Evolutionary conservation across 352 stramenopile genomes (phyloP).

Genomic region (Globisporangium orthogonon): DNA sequence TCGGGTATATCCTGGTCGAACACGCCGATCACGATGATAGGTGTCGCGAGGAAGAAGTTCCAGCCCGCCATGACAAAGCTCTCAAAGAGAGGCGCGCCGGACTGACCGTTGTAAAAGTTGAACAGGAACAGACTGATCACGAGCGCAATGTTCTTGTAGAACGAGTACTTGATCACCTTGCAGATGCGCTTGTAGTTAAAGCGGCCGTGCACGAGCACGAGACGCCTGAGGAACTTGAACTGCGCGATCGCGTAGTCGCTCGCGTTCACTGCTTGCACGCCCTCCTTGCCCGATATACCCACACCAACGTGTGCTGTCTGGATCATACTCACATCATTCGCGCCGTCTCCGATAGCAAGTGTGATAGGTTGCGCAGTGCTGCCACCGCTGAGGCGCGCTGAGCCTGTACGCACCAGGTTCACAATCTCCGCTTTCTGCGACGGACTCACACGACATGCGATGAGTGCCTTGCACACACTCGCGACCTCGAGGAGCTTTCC

Average conservation of each 20-base stretch:
- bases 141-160: conserved; percentile 78
- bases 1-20: conserved; percentile 85
- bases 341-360: conserved; percentile 91
- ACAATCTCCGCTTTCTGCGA: conserved; percentile 82
- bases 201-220: conserved; percentile 95
- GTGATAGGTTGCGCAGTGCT: conserved; percentile 77
- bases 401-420: conserved; percentile 60
- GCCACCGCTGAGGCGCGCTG: no score
- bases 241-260: conserved; percentile 91
- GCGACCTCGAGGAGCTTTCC: conserved; percentile 49
- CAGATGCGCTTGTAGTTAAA: conserved; percentile 95
- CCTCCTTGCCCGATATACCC: conserved; percentile 89
- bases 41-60: conserved; percentile 82
- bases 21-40: conserved; percentile 85
- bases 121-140: conserved; percentile 71
- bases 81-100: conserved; percentile 79
- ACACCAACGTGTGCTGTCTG: conserved; percentile 91
- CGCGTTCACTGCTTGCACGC: conserved; percentile 88
- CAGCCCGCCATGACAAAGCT: conserved; percentile 75
- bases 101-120: conserved; percentile 82
- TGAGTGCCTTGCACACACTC: conserved; percentile 56
- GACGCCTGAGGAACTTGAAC: conserved; percentile 91
- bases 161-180: conserved; percentile 89
- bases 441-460: conserved; percentile 78
- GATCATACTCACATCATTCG: conserved; percentile 96